These are phyloP conservation scores for Acacia confusa DNA, from an alignment of 306 rosid genomes.

Conservation along the genomic window DNA sequence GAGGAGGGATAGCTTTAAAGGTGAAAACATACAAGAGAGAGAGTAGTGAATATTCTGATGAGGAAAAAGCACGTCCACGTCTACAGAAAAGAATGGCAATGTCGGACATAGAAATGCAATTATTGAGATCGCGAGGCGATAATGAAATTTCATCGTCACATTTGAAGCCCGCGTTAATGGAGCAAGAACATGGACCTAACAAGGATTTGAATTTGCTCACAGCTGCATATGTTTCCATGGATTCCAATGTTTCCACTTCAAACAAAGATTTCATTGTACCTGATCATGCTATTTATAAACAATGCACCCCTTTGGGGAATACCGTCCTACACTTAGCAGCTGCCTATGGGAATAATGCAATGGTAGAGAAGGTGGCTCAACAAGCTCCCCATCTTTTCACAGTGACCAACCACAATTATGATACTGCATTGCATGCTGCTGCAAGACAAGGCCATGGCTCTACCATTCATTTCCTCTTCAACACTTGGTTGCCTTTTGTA, in stretches of 20 bases:
- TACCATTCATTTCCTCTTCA: background rate
- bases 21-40: background rate
- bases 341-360: background rate
- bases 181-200: background rate
- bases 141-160: background rate
- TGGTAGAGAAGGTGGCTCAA: background rate
- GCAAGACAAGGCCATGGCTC: background rate
- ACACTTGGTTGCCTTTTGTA: too few relatives aligned
- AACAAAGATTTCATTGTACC: background rate
- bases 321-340: background rate
- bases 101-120: background rate
- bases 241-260: background rate
- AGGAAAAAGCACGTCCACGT: background rate
- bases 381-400: background rate
- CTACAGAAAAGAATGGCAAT: accelerated
- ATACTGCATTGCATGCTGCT: constrained; percentile 1
- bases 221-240: background rate
- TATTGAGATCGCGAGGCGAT: background rate
- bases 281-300: background rate
- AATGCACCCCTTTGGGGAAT: background rate
- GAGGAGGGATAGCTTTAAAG: background rate
- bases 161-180: background rate
- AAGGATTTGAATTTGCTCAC: constrained; percentile 1
- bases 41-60: background rate
- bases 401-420: background rate